Evolutionary conservation across 1,284 basidiomycete species (phyloP).

Genomic region (Pisolithus thermaeus): DNA sequence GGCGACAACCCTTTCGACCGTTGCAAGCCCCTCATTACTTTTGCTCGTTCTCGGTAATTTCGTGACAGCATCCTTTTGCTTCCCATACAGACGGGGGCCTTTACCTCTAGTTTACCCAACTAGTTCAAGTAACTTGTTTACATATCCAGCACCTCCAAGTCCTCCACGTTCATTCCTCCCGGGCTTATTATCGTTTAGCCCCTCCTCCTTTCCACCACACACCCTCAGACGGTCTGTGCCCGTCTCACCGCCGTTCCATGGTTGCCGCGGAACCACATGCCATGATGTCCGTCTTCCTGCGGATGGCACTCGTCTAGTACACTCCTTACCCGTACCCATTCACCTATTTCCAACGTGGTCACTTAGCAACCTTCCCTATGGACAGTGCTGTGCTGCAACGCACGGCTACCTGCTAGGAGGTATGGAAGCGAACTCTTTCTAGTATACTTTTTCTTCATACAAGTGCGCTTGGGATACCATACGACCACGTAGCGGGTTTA

Average conservation of each 20-base stretch:
- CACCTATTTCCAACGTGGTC: slow-evolving; percentile 1
- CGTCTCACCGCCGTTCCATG: background rate
- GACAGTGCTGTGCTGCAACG: slow-evolving; percentile 17
- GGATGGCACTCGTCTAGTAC: slow-evolving; percentile 4
- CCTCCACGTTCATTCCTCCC: slow-evolving; percentile 15
- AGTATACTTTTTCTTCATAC: slow-evolving; percentile 10
- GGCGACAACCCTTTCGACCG: slow-evolving; percentile 15
- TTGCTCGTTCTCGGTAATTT: slow-evolving; percentile 24
- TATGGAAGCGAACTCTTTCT: slow-evolving; percentile 19
- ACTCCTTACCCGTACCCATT: slow-evolving; percentile 18
- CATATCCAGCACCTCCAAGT: slow-evolving; percentile 8
- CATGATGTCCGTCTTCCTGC: background rate
- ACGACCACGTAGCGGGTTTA: slow-evolving; percentile 20
- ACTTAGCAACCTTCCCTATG: slow-evolving; percentile 4
- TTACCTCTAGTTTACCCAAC: slow-evolving; percentile 9
- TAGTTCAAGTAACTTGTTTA: slow-evolving; percentile 16
- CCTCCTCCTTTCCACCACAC: slow-evolving; percentile 11
- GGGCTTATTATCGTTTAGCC: slow-evolving; percentile 13
- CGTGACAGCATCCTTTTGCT: slow-evolving; percentile 17
- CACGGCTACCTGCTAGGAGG: slow-evolving; percentile 13
- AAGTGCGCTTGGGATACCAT: slow-evolving; percentile 21
- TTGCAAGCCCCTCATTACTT: slow-evolving; percentile 24
- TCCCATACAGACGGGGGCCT: slow-evolving; percentile 16
- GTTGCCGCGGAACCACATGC: background rate
- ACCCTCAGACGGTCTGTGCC: background rate